phyloP scores from a whole-genome alignment of 371 early-diverging fungal genomes.

The Nosema muscidifuracis region DNA sequence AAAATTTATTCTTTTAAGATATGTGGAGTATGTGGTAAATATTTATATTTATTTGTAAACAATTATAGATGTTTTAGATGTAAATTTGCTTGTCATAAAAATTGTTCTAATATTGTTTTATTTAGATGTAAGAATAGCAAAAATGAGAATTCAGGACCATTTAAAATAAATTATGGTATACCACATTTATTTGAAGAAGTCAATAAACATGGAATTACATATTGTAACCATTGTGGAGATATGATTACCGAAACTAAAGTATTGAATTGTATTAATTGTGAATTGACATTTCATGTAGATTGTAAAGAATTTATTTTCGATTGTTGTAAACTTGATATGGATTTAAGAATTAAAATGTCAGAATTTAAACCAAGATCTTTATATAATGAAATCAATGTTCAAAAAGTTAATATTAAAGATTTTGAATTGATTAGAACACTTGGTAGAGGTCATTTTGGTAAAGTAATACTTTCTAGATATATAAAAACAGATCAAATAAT shows the following conservation, averaged over 20 bases:
- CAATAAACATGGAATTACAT: slow-evolving; percentile 71
- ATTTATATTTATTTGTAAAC: background rate
- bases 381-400: slow-evolving; percentile 1
- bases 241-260: slow-evolving; percentile 69
- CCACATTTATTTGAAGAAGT: slow-evolving; percentile 77
- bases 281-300: slow-evolving; percentile 69
- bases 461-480: slow-evolving; percentile 86
- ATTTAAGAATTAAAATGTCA: slow-evolving; percentile 63
- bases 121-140: slow-evolving; percentile 68
- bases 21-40: slow-evolving; percentile 55
- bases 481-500: slow-evolving; percentile 68
- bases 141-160: slow-evolving; percentile 59
- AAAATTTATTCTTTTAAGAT: slow-evolving; percentile 14
- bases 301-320: slow-evolving; percentile 78
- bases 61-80: slow-evolving; percentile 64
- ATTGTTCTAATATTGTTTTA: slow-evolving; percentile 73
- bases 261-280: slow-evolving; percentile 67
- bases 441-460: slow-evolving; percentile 92
- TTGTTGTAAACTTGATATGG: slow-evolving; percentile 78
- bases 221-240: slow-evolving; percentile 92
- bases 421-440: slow-evolving; percentile 81
- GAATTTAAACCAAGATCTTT: slow-evolving; percentile 31
- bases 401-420: slow-evolving; percentile 67
- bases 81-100: slow-evolving; percentile 79
- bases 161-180: slow-evolving; percentile 72